A percentile compares a stretch with the other conserved stretches of the same genome.
Conservation (phyloP, 345 rosid species). For the Arabis alpina region DNA sequence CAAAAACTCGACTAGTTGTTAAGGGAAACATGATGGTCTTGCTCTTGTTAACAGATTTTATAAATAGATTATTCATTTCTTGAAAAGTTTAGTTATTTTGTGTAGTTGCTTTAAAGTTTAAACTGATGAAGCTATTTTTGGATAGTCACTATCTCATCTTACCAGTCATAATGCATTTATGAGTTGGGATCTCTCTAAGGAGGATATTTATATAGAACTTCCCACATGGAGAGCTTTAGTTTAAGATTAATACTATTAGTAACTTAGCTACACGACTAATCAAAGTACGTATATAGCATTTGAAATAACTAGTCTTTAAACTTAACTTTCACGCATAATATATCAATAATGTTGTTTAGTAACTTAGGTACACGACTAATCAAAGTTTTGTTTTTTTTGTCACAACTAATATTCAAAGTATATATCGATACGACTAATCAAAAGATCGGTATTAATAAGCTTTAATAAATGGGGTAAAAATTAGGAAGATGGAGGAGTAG, state of each 20-base stretch:
- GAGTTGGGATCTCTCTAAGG: slow-evolving; percentile 9
- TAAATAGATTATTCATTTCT: not conserved
- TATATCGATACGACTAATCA: too few species aligned
- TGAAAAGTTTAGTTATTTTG: not conserved
- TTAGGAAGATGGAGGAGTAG: slow-evolving; percentile 21
- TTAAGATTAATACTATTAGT: too few species aligned
- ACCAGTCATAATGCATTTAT: slow-evolving; percentile 20
- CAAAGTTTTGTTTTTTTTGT: too few species aligned
- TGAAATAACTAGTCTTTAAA: not conserved
- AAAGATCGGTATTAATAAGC: too few species aligned
- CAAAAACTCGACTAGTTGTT: not conserved
- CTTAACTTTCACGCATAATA: not conserved
- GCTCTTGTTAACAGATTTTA: slow-evolving; percentile 13
- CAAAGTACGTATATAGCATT: too few species aligned
- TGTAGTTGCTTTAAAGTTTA: too few species aligned
- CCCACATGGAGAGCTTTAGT: not conserved
- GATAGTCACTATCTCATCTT: slow-evolving; percentile 1
- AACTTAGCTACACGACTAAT: too few species aligned
- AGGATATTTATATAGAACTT: slow-evolving; percentile 7
- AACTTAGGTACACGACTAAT: too few species aligned
- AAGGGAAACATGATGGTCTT: slow-evolving; percentile 24
- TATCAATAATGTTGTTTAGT: too few species aligned
- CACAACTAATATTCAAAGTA: too few species aligned
- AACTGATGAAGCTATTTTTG: not conserved
- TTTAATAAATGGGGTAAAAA: too few species aligned